Conservation (phyloP, 169 alveolate genomes). For the Blepharisma undulans region DNA sequence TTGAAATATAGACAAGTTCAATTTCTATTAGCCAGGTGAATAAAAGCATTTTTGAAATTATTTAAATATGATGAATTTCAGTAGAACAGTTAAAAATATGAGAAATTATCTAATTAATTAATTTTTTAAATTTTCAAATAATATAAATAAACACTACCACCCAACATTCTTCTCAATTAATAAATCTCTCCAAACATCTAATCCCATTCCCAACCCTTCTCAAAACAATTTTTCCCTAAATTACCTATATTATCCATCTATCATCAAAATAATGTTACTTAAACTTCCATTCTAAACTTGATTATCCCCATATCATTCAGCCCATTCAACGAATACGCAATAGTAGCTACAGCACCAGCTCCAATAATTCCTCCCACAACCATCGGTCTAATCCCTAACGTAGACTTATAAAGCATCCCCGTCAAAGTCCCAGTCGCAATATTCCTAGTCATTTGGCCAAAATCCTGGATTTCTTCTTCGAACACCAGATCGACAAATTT, state of each 20-base stretch:
- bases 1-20: background rate
- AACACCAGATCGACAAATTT: conserved; percentile 29
- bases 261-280: background rate
- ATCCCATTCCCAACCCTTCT: background rate
- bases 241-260: background rate
- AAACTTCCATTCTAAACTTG: conserved; percentile 32
- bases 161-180: background rate
- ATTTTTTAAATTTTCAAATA: too few relatives aligned
- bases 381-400: conserved; percentile 34
- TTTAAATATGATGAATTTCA: background rate
- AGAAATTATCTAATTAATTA: background rate
- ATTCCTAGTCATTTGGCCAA: conserved; percentile 22
- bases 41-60: background rate
- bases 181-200: background rate
- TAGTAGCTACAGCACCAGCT: background rate
- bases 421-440: conserved; percentile 7
- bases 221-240: background rate
- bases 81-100: background rate
- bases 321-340: background rate
- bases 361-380: conserved; percentile 26
- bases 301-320: conserved; percentile 14
- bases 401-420: conserved; percentile 20
- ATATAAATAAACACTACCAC: background rate
- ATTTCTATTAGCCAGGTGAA: background rate
- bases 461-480: conserved; percentile 39